Conservation (phyloP, 2,329 filamentous ascomycete genomes). For the Endocalyx cinctus region DNA sequence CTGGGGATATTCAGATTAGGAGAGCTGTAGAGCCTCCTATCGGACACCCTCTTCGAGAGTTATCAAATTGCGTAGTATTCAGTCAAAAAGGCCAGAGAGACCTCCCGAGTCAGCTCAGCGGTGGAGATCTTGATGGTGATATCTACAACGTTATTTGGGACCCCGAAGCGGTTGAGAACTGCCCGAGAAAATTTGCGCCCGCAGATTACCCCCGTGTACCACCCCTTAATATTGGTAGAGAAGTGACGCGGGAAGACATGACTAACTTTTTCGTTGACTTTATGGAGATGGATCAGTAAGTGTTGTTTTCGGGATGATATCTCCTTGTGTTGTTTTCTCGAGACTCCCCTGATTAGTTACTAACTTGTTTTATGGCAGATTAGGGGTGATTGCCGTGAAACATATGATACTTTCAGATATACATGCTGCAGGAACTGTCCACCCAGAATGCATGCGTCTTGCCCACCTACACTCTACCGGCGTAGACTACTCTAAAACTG, state of each 20-base stretch:
- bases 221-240: conserved; percentile 51
- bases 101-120: conserved; percentile 68
- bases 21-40: conserved; percentile 55
- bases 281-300: neutral
- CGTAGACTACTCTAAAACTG: neutral
- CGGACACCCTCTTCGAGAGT: neutral
- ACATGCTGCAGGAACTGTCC: too few relatives aligned
- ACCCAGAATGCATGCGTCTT: neutral
- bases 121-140: conserved; percentile 79
- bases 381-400: too few relatives aligned
- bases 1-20: conserved; percentile 69
- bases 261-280: conserved; percentile 21
- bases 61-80: conserved; percentile 58
- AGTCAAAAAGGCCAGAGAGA: conserved; percentile 65
- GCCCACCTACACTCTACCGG: neutral
- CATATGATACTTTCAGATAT: too few relatives aligned
- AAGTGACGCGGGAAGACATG: conserved; percentile 61
- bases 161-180: conserved; percentile 36
- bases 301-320: neutral
- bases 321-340: too few relatives aligned
- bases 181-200: conserved; percentile 35
- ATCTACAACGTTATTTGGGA: conserved; percentile 75
- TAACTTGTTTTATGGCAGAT: too few relatives aligned
- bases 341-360: too few relatives aligned
- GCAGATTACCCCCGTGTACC: conserved; percentile 61